Evolutionary conservation across 2,329 filamentous ascomycete species (phyloP), one percentile per base, ranked within the genome.

Genomic region (Exophiala oligosperma): DNA sequence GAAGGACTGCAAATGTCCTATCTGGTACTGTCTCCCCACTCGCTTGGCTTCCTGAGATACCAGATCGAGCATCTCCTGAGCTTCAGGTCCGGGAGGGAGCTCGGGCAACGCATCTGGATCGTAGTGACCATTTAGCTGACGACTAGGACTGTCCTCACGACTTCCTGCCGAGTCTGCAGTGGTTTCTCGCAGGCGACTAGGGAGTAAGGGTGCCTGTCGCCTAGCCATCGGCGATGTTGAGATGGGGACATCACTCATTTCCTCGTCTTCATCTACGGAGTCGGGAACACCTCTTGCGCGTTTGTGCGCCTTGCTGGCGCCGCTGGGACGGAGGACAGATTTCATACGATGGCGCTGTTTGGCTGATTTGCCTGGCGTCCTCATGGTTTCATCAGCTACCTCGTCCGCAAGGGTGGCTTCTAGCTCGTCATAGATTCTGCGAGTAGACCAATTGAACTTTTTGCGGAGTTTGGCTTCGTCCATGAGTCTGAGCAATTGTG

Each of bases 261-360:
- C 66, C 43, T 70, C 68, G 29, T 71, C 67, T 14, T 72, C 70
- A 29, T 74, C 70, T 1, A 67, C 61, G 17, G 62, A 62, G 48
- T 67, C 67, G 35, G 29, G 52, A 11, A 57, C 65, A 48, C 71
- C 72, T 52, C 74, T 68, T 23, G 74, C 74, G 40, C 75, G 72
- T 62, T 77, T 77, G 40, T 75, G 74, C 23, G 71, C 73, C 44
- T 72, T 67, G 57, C 75, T 76, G 1, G 70, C 69, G 9, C 76
- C 76, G 17, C 75, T 77, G 1, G 76, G 76, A 5, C 76, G 74
- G 11, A 79, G 69, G 2, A 79, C 73, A 1, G 76, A 79, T 64
- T 77, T 78, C 56, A 66, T 64, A 24, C 65, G 64, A 55, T 67
- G 65, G 26, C 59, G 57, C 54, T 67, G 63, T 37, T 62, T 62